Base-by-base conservation (phyloP, 2,329 filamentous ascomycete genomes). In the Monosporascus sp. region DNA sequence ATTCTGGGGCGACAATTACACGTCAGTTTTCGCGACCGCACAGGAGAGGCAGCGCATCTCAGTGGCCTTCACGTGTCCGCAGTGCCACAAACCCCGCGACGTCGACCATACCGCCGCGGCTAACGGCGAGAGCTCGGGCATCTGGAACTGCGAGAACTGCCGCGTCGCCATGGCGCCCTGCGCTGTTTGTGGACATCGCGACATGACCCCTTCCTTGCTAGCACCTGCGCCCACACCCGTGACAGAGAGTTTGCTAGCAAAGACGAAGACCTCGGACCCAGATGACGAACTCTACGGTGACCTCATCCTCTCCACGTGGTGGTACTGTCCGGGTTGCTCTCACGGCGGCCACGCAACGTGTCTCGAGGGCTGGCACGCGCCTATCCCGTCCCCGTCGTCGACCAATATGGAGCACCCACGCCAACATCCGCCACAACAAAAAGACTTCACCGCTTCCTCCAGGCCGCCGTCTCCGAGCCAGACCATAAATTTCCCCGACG, bases 291-390 rank as follows among this genome's bases (percentile, higher is more conserved):
- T 7, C 8, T 14, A 17, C 17, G 59, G 65, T 3, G 64, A 66
- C 5, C 59, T 65, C 1, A 61, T 70, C 5, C 58, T 78, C 28
- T 69, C 72, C 0, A 76, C 76, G 2, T 87, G 84, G 84, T 86
- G 81, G 80, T 82, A 81, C 60, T 87, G 84, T 54, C 78, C 79
- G 1, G 80, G 78, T 14, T 87, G 84, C 60, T 76, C 76, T 1
- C 84, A 87, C 59, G 84, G 84, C 28, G 84, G 84, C 0, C 84
- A 87, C 64, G 75, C 79, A 0, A 76, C 77, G 0, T 87, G 84
- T 54, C 72, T 87, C 1, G 74, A 79, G 51, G 73, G 73, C 2
- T 87, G 84, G 84, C 83, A 86, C 64, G 72, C 72, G 0, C 63
- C 73, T 6, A 59, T 69, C 11, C 20, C 53, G 37, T 51, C 59